Base-by-base conservation (phyloP, 345 rosid genomes). In the Hibiscus mutabilis region DNA sequence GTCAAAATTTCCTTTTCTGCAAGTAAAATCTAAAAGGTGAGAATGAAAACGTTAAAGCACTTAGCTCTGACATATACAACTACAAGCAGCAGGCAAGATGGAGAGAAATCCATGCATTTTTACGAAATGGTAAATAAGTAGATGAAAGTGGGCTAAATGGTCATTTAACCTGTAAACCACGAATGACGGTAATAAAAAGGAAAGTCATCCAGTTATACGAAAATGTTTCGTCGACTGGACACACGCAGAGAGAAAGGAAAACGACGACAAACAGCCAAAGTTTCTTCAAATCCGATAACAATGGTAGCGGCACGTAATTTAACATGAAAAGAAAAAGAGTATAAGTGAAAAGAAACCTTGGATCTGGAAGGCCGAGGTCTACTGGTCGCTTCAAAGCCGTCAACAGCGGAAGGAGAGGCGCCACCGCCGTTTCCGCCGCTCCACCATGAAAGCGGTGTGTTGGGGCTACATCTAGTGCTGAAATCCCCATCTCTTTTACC, bases 371-470 rank as follows among this genome's bases (percentile, higher is more conserved):
- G 80, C 42, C 82, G 49, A 74, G 27, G 70, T 66, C 79, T 79
- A 75, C 88, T 87, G 55, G 87, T 78, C 37, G 85, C 91, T 61
- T 89, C 97, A 29, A 77, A 81, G 24, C 89, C 84, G 64, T 84
- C 95, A 56, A 75, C 83, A 16, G 87, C 79, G 46, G 96, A 89
- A 1, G 90, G 93, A 24, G 93, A 89, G 5, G 75, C 84, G 25
- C 70, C 75, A 60, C 80, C 82, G 73, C 81, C 82, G 16, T 15
- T 15, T 13, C 51, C 51, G 74, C 89, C 83, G 12, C 88, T 84
- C 77, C 84, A 84, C 94, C 94, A 89, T 1, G 91, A 83, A 19
- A 89, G 86, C 1, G 94, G 91, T 8, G 94, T 89, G 51, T 82
- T 85, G 2, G 94, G 94, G 63, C 94, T 89, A 9, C 79, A 81